A percentile compares a stretch with the other conserved stretches of the same genome.
phyloP scores from a whole-genome alignment of 306 rosid species.

The Castanea mollissima region DNA sequence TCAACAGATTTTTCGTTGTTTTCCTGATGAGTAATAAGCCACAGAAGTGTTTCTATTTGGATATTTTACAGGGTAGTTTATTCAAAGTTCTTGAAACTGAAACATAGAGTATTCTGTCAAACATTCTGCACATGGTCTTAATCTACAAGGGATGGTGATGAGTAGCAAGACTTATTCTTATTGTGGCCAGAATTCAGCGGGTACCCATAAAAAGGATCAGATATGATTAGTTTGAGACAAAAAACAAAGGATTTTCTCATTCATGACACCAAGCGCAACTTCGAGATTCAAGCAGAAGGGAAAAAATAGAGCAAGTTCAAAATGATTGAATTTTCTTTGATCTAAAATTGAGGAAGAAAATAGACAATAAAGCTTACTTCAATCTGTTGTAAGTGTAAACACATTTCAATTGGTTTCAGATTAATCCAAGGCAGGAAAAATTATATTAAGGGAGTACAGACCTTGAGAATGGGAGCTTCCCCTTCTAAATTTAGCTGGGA shows the following conservation, averaged over 20 bases:
- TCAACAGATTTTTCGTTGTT: too few relatives aligned
- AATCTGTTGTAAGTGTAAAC: not conserved
- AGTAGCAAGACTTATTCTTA: not conserved
- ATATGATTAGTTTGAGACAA: not conserved
- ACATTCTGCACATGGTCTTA: not conserved
- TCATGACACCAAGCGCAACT: not conserved
- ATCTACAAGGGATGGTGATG: not conserved
- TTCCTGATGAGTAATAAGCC: not conserved
- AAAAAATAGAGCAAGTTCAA: not conserved
- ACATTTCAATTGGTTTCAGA: not conserved
- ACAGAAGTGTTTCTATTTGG: not conserved
- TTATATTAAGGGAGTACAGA: slow-evolving; percentile 23
- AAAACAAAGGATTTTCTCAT: not conserved
- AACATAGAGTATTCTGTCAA: not conserved
- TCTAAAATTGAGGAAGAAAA: not conserved
- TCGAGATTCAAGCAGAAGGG: not conserved
- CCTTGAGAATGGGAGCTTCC: slow-evolving; percentile 80
- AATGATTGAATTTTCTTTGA: not conserved
- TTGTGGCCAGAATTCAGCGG: not conserved
- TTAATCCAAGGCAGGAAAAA: not conserved
- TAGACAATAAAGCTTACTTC: not conserved
- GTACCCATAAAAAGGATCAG: not conserved
- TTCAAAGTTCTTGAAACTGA: not conserved
- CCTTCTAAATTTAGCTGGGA: slow-evolving; percentile 71
- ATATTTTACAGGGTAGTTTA: not conserved